Evolutionary conservation across 805 yeast species (phyloP).

Genomic region (Lipomyces japonicus): DNA sequence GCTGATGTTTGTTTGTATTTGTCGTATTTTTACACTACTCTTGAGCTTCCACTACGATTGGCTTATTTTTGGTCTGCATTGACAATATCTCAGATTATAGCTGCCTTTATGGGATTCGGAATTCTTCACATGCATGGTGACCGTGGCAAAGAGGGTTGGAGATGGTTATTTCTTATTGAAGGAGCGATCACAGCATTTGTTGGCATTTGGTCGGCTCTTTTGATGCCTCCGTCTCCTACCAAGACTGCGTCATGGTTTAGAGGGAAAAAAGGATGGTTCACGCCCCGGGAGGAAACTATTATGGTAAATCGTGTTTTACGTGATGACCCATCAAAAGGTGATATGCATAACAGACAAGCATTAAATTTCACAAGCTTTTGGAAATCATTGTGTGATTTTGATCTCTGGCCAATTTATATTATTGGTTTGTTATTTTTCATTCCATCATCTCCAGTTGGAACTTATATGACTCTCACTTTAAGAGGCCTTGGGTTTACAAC

Average conservation of each 20-base stretch:
- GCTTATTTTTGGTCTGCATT: constrained; percentile 55
- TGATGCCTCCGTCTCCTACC: constrained; percentile 56
- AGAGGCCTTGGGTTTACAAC: constrained; percentile 51
- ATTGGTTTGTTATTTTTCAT: constrained; percentile 47
- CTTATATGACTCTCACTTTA: constrained; percentile 50
- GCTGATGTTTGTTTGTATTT: constrained; percentile 58
- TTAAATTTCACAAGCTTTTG: constrained; percentile 43
- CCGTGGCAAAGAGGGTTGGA: constrained; percentile 52
- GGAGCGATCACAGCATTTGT: constrained; percentile 54
- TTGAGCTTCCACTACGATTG: constrained; percentile 53
- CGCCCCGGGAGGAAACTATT: constrained; percentile 54
- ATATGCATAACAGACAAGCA: constrained; percentile 59
- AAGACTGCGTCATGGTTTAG: constrained; percentile 51
- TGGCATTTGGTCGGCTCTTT: constrained; percentile 47
- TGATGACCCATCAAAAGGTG: constrained; percentile 64
- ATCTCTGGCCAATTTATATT: constrained; percentile 55
- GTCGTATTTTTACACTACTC: constrained; percentile 57
- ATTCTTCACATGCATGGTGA: constrained; percentile 48
- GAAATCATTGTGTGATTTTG: constrained; percentile 46
- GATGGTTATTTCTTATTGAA: constrained; percentile 59
- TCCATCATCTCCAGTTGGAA: constrained; percentile 39
- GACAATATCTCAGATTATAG: constrained; percentile 43
- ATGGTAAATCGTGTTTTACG: constrained; percentile 57
- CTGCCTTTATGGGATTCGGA: constrained; percentile 50
- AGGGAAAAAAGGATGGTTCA: constrained; percentile 53